Conservation (phyloP, 2,329 filamentous ascomycete species). For the Ophiostoma himal-ulmi region DNA sequence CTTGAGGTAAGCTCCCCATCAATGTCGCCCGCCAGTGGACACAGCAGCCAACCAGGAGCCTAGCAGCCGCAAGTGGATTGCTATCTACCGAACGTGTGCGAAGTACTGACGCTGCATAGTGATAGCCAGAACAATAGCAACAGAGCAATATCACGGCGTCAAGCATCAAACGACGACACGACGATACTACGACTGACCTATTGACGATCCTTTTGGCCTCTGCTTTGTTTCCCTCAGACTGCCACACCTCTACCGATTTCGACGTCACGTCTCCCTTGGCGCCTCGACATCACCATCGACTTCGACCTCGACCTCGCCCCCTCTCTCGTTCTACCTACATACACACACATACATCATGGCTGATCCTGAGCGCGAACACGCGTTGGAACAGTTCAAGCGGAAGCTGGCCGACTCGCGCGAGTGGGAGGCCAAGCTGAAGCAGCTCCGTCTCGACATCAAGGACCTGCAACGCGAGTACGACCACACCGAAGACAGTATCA, state of each 20-base stretch:
- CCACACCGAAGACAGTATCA: conserved; percentile 98
- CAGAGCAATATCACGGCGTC: not conserved
- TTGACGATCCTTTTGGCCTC: not conserved
- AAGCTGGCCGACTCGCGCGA: conserved; percentile 92
- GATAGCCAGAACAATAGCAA: not conserved
- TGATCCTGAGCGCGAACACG: conserved; percentile 59
- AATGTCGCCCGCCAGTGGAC: not conserved
- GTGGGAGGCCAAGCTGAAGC: conserved; percentile 97
- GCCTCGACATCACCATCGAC: conserved; percentile 1
- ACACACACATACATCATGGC: conserved; percentile 28
- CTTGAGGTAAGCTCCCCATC: conserved; percentile 35
- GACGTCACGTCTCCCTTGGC: not conserved
- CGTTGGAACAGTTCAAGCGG: conserved; percentile 69
- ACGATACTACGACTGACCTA: not conserved
- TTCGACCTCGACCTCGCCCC: not conserved
- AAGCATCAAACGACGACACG: conserved; percentile 6
- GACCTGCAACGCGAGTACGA: conserved; percentile 91
- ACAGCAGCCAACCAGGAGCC: conserved; percentile 7
- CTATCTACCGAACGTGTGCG: not conserved
- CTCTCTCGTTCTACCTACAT: not conserved
- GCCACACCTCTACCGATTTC: not conserved
- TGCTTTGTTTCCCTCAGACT: not conserved
- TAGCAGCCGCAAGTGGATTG: conserved; percentile 4
- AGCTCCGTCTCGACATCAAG: conserved; percentile 91
- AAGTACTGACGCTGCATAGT: not conserved